phyloP scores from a whole-genome alignment of 1,284 basidiomycete genomes.

The Tilletia horrida region DNA sequence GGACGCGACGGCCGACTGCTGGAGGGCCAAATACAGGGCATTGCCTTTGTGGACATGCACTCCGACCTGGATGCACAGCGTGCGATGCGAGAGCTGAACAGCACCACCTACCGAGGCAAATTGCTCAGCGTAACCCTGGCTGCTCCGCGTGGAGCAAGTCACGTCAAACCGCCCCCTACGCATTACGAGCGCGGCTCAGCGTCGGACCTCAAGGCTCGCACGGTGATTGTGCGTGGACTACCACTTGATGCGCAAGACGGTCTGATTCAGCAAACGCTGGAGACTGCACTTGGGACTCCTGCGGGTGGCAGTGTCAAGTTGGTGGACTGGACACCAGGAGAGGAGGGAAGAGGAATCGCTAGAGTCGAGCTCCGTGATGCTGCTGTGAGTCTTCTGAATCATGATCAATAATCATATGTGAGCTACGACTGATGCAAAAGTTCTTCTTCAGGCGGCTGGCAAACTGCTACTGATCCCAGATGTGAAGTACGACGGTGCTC shows the following conservation, averaged over 20 bases:
- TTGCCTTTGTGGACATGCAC: slow-evolving; percentile 89
- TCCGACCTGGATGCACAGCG: slow-evolving; percentile 41
- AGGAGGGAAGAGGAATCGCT: slow-evolving; percentile 26
- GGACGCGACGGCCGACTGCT: slow-evolving; percentile 58
- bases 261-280: slow-evolving; percentile 50
- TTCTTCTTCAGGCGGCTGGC: slow-evolving; percentile 1
- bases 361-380: slow-evolving; percentile 36
- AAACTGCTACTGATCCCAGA: slow-evolving; percentile 1
- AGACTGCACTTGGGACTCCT: slow-evolving; percentile 30
- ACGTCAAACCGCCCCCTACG: background rate
- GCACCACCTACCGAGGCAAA: slow-evolving; percentile 39
- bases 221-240: slow-evolving; percentile 35
- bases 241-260: slow-evolving; percentile 51
- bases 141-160: slow-evolving; percentile 4
- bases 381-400: slow-evolving; percentile 17
- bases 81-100: slow-evolving; percentile 46
- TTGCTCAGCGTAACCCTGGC: slow-evolving; percentile 41
- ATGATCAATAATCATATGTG: background rate
- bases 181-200: slow-evolving; percentile 15
- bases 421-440: background rate
- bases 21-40: slow-evolving; percentile 63
- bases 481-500: background rate
- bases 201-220: slow-evolving; percentile 26
- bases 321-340: slow-evolving; percentile 41
- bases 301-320: slow-evolving; percentile 30